Base-by-base conservation (phyloP, 306 rosid species). In the Cucumis hystrix region DNA sequence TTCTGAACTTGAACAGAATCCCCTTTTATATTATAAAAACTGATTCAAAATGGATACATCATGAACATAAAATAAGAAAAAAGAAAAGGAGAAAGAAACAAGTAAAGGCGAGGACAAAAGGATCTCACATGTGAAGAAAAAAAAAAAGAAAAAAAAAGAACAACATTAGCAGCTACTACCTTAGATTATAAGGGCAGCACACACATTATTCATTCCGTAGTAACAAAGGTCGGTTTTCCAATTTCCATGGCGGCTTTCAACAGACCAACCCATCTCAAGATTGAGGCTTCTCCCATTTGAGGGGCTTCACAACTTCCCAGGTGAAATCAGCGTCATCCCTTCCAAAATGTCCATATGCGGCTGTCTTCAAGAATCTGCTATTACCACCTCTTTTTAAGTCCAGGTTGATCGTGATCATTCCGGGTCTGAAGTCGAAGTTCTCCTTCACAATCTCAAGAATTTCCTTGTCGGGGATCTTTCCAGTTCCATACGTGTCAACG, bases 251-350 rank as follows among this genome's bases (percentile, higher is more conserved):
- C 56, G 16, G 49, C 9, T 66, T 40, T 43, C 3, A 69, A 11
- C 55, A n/a, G 33, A 17, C 8, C 25, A 64, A 64, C 69, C 47
- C 70, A 9, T 39, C 78, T 75, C 65, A 74, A 35, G 58, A 28
- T n/a, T 75, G 35, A 14, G 80, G 74, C 76, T 87, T 87, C 6
- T 82, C 88, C 81, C 84, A 79, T 63, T 87, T 85, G 33, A 87
- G 91, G 12, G 91, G 88, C 88, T 83, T 87, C 57, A 87, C 88
- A 21, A 79, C 88, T 69, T 87, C 91, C 91, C 91, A 87, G 59
- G 88, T 85, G 79, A 87, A 87, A 68, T 87, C 91, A 21, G 79
- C 58, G 45, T 76, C 79, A 30, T 76, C 79, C 69, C 79, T 59
- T 20, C 79, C 79, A 9, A 76, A 76, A 40, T 76, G 79, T 30